Base-by-base conservation (phyloP, 73 alveolate genomes). In the Paramecium bursaria region DNA sequence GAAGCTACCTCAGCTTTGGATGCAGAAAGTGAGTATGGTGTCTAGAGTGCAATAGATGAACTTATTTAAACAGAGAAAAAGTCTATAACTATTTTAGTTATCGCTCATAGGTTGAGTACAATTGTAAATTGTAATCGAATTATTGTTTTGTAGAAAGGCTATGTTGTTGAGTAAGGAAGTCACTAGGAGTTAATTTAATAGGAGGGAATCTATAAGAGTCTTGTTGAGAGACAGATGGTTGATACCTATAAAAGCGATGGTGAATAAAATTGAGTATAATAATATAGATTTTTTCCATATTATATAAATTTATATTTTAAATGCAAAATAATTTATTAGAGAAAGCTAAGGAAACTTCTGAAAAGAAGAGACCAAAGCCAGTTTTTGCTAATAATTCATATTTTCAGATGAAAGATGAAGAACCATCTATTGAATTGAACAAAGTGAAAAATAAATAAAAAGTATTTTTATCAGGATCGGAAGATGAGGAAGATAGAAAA, bases 51-150 rank as follows among this genome's bases (percentile, higher is more conserved):
- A 9, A 88, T 85, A 44, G 87, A 85, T 26, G 48, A 85, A 10
- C 57, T 85, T 10, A 50, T 80, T 13, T 30, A 85, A 29, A 85
- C 82, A 44, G 50, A 75, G 22, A 74, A 67, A 6, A 75, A 39
- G 21, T 48, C 46, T 10, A 88, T 80, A 67, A 85, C 95, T 6
- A 79, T 87, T 5, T 19, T 90, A 44, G 87, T 90, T 0, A 75
- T 90, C 10, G 95, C 95, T 19, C 95, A 90, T 74, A 55, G 95
- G 50, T 88, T 90, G 10, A 82, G 92, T 14, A 90, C 95, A 0
- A 77, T 90, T 22, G 88, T 49, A 25, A 77, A 86, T 85, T 90
- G 95, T 39, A 88, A 90, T 54, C 86, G 87, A 48, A 90, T 90
- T 50, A 67, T 86, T 61, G 95, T 90, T n/a, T 67, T 90, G 44